A percentile compares a stretch with the other conserved stretches of the same genome.
Conservation (phyloP, 306 rosid species). For the Trifolium pratense region DNA sequence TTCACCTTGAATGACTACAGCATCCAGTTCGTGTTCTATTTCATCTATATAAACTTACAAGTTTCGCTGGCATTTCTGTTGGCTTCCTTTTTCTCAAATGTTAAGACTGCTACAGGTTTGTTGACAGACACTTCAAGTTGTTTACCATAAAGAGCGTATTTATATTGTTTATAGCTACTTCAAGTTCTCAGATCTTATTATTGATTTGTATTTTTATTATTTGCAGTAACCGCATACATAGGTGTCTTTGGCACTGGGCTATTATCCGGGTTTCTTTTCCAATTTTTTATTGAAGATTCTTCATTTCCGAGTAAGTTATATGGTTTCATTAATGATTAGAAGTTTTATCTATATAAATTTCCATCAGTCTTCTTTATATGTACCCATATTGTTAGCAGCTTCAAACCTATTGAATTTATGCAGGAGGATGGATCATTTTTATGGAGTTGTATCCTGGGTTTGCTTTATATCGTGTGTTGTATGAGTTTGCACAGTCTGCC, state of each 20-base stretch:
- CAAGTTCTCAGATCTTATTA: constrained; percentile 29
- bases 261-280: constrained; percentile 72
- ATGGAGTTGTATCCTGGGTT: constrained; percentile 85
- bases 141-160: constrained; percentile 2
- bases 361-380: constrained; percentile 10
- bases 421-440: constrained; percentile 66
- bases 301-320: constrained; percentile 75
- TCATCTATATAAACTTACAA: constrained; percentile 84
- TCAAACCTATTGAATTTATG: constrained; percentile 34
- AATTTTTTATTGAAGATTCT: constrained; percentile 55
- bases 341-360: background rate
- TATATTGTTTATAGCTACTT: constrained; percentile 21
- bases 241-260: constrained; percentile 83
- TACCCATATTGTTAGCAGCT: constrained; percentile 24
- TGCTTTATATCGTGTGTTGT: constrained; percentile 76
- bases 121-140: constrained; percentile 27
- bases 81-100: constrained; percentile 70
- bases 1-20: constrained; percentile 79
- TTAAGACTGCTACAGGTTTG: constrained; percentile 89
- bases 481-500: constrained; percentile 66
- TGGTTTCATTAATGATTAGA: background rate
- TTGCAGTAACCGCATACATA: constrained; percentile 73
- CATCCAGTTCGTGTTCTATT: constrained; percentile 79
- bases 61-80: constrained; percentile 68
- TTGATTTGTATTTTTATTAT: constrained; percentile 37